Evolutionary conservation across 768 basidiomycete species (phyloP).

Genomic region (Dentipellis fragilis): DNA sequence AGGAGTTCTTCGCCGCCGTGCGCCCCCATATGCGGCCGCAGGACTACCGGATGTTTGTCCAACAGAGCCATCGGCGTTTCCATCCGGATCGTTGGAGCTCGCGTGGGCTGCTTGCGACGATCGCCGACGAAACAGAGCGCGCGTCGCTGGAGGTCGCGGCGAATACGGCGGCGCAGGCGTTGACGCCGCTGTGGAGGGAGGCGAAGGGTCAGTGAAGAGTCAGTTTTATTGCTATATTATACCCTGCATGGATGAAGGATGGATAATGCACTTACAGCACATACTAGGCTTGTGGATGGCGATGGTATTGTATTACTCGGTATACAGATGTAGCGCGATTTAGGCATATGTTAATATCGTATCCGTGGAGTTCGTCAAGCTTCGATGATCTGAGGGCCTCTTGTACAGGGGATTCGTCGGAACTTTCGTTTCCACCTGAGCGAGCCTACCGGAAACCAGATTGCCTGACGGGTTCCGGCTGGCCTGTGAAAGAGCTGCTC

Average conservation of each 20-base stretch:
- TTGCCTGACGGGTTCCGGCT: no score
- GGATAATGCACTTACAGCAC: background rate
- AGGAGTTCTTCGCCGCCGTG: conserved; percentile 55
- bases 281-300: no score
- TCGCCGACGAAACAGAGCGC: conserved; percentile 47
- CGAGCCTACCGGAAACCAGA: no score
- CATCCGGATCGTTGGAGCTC: conserved; percentile 78
- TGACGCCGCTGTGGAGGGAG: conserved; percentile 59
- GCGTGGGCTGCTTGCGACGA: conserved; percentile 47
- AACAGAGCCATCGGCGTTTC: conserved; percentile 63
- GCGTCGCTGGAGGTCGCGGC: conserved; percentile 57
- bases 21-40: conserved; percentile 41
- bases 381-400: no score
- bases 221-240: background rate
- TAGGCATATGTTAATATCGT: no score
- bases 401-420: no score
- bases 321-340: no score
- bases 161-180: conserved; percentile 63
- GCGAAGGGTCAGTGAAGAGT: conserved; percentile 20
- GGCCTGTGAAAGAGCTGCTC: no score
- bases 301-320: no score
- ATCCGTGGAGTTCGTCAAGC: no score
- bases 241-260: background rate
- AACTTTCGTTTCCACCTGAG: no score
- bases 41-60: conserved; percentile 56